Conservation (phyloP, 441 rosid genomes). For the Breynia disticha region DNA sequence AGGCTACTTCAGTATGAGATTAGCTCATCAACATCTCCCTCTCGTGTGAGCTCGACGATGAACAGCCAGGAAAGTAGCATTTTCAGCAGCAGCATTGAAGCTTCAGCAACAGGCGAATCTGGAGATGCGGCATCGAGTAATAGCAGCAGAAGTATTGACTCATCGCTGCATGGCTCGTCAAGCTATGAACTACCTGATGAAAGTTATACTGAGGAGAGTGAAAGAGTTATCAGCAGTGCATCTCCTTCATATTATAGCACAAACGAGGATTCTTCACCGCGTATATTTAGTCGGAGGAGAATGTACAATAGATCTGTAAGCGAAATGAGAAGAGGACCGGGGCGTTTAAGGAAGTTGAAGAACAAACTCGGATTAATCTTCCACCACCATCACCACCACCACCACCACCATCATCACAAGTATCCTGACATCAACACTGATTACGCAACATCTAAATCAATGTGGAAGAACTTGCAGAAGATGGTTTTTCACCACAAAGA, state of each 20-base stretch:
- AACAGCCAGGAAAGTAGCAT: constrained; percentile 3
- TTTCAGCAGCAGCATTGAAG: too few species aligned
- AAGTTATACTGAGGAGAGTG: constrained; percentile 13
- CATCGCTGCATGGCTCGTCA: neutral
- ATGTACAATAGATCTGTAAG: constrained; percentile 5
- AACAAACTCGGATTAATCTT: constrained; percentile 42
- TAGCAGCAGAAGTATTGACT: neutral
- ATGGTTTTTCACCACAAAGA: constrained; percentile 17
- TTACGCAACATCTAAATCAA: constrained; percentile 10
- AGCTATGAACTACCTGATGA: neutral
- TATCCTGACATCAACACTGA: neutral
- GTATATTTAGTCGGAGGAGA: constrained; percentile 6
- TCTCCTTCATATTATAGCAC: too few species aligned
- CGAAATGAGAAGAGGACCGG: constrained; percentile 14
- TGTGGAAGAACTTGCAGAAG: constrained; percentile 28
- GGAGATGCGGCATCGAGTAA: neutral
- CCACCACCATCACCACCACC: constrained; percentile 50
- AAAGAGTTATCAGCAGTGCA: constrained; percentile 3
- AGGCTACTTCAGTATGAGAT: constrained; percentile 8
- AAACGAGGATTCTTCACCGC: neutral
- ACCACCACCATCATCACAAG: constrained; percentile 19
- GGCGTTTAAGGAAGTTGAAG: constrained; percentile 34
- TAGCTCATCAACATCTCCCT: neutral
- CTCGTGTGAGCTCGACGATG: neutral
- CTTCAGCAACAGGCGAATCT: too few species aligned